phyloP scores from a whole-genome alignment of 1,284 basidiomycete genomes.

The Gymnopus androsaceus region DNA sequence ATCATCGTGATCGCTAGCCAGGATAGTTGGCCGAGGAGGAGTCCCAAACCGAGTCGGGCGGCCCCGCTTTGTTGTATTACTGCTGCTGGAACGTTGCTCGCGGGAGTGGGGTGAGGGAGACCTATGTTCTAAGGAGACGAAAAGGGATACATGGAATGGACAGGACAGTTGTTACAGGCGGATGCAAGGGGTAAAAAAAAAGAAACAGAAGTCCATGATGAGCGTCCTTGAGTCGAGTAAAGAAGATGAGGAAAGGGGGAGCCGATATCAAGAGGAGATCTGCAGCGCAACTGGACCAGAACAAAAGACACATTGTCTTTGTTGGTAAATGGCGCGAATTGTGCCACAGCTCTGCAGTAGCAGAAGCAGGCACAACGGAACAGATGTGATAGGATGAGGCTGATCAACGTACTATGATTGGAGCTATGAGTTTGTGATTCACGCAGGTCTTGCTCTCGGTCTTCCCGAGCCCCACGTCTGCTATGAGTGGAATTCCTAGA shows the following conservation, averaged over 20 bases:
- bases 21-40: neutral
- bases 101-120: slow-evolving; percentile 9
- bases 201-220: slow-evolving; percentile 46
- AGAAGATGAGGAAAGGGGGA: slow-evolving; percentile 45
- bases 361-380: slow-evolving; percentile 36
- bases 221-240: slow-evolving; percentile 56
- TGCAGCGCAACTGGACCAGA: neutral
- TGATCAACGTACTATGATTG: slow-evolving; percentile 76
- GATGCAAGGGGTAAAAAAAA: slow-evolving; percentile 26
- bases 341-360: slow-evolving; percentile 47
- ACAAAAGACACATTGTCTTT: slow-evolving; percentile 15
- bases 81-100: neutral
- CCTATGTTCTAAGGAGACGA: slow-evolving; percentile 16
- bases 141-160: slow-evolving; percentile 12
- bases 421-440: slow-evolving; percentile 40
- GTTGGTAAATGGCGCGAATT: slow-evolving; percentile 17
- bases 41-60: slow-evolving; percentile 14
- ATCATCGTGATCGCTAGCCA: slow-evolving; percentile 1
- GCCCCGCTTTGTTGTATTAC: neutral
- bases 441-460: slow-evolving; percentile 18
- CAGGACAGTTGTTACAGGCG: slow-evolving; percentile 33
- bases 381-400: slow-evolving; percentile 52
- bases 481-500: slow-evolving; percentile 13
- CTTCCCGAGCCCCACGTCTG: slow-evolving; percentile 31
- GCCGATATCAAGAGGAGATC: slow-evolving; percentile 26